Percentiles rank a stretch among this genome's conserved stretches.
Conservation (phyloP, 768 basidiomycete genomes). For the Lentinula detonsa region DNA sequence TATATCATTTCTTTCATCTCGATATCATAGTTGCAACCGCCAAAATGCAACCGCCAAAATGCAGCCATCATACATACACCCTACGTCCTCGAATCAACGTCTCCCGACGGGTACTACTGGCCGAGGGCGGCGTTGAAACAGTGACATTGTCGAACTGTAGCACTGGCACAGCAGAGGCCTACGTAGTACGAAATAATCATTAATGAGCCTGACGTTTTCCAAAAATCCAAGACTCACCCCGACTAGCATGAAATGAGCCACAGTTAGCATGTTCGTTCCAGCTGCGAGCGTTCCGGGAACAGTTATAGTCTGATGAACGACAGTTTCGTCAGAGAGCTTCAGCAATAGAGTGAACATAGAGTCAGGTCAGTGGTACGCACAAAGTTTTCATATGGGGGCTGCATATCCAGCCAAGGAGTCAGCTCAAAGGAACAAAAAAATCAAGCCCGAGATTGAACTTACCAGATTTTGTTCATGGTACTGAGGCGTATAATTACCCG, state of each 20-base stretch:
- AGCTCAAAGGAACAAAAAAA: not conserved
- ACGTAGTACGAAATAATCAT: not conserved
- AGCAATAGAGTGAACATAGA: not conserved
- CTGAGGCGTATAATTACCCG: not conserved
- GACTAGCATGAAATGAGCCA: not conserved
- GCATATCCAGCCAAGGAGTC: not conserved
- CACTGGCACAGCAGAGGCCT: not conserved
- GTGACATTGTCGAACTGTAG: slow-evolving; percentile 2
- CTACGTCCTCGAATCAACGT: not conserved
- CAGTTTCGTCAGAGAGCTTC: not conserved
- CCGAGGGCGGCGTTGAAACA: not conserved
- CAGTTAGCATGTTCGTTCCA: slow-evolving; percentile 3
- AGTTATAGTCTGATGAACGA: not conserved
- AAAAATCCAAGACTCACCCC: not conserved
- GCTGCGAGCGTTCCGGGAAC: not conserved
- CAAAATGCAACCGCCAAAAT: too few species aligned
- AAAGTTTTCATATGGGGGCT: slow-evolving; percentile 3
- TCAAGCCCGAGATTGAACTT: not conserved
- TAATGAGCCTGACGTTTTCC: not conserved
- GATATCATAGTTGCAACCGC: too few species aligned
- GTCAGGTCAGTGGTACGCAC: not conserved
- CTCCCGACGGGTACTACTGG: not conserved
- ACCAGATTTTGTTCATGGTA: not conserved
- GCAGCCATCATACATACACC: not conserved
- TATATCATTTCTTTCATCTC: too few species aligned